These are phyloP conservation scores for Fusarium aywerte DNA, from an alignment of 2,329 filamentous ascomycete genomes.

Conservation along the genomic window DNA sequence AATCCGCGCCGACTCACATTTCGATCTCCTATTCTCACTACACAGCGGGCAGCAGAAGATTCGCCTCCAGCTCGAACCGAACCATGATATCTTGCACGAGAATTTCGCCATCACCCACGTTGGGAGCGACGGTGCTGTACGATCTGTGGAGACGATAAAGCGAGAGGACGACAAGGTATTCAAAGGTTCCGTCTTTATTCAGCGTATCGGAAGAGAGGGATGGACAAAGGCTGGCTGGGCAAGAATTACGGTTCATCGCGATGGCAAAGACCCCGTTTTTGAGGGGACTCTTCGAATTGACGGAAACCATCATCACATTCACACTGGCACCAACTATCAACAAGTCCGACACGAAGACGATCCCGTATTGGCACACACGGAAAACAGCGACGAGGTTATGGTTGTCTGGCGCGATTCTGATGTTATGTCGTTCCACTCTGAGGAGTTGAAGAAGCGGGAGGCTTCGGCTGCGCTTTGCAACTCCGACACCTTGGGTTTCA, in stretches of 20 bases:
- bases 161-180: constrained; percentile 83
- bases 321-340: constrained; percentile 78
- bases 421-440: constrained; percentile 61
- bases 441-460: constrained; percentile 75
- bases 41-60: constrained; percentile 74
- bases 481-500: constrained; percentile 83
- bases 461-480: constrained; percentile 67
- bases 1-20: constrained; percentile 82
- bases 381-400: constrained; percentile 77
- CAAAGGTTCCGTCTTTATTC: constrained; percentile 80
- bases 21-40: constrained; percentile 85
- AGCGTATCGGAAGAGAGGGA: constrained; percentile 65
- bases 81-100: constrained; percentile 86
- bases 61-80: constrained; percentile 85
- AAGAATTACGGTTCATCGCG: constrained; percentile 78
- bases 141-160: constrained; percentile 73
- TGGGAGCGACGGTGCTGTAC: constrained; percentile 75
- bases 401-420: constrained; percentile 93
- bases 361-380: constrained; percentile 65
- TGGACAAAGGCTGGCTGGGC: constrained; percentile 92
- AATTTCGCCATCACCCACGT: constrained; percentile 80
- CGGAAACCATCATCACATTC: constrained; percentile 87
- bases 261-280: constrained; percentile 84
- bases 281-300: constrained; percentile 88
- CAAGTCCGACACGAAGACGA: constrained; percentile 78